These are phyloP conservation scores for Pseudogymnoascus sp. DNA, from an alignment of 2,329 filamentous ascomycete species.

Conservation along the genomic window DNA sequence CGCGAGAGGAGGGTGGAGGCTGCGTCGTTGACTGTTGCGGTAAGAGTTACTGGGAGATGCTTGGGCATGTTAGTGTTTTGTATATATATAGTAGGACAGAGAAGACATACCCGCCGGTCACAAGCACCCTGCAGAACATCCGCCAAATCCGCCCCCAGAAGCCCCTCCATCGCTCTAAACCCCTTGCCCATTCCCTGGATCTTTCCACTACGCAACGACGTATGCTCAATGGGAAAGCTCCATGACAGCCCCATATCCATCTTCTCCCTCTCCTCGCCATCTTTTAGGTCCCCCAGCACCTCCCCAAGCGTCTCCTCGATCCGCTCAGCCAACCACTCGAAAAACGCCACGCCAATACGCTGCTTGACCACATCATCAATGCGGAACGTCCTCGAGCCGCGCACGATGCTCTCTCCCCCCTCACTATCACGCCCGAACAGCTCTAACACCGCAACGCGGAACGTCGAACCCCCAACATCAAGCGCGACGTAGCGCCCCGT, in stretches of 20 bases:
- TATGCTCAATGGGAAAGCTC: conserved; percentile 68
- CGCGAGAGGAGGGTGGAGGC: conserved; percentile 59
- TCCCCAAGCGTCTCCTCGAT: conserved; percentile 49
- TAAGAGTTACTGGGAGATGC: conserved; percentile 47
- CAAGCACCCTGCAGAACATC: conserved; percentile 51
- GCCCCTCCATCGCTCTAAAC: conserved; percentile 50
- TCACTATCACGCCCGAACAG: conserved; percentile 40
- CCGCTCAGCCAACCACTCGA: conserved; percentile 59
- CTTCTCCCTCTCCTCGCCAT: conserved; percentile 18
- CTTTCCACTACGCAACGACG: conserved; percentile 51
- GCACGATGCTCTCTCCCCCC: conserved; percentile 41
- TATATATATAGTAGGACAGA: background rate
- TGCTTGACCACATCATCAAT: conserved; percentile 50
- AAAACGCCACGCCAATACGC: conserved; percentile 53
- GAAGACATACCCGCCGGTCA: conserved; percentile 20
- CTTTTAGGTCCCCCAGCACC: conserved; percentile 30
- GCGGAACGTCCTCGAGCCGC: conserved; percentile 47
- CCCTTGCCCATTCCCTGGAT: conserved; percentile 59
- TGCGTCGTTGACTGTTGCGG: conserved; percentile 60
- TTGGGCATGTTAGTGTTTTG: conserved; percentile 23
- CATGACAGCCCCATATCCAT: conserved; percentile 57
- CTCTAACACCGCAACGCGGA: conserved; percentile 57
- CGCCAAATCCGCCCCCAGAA: conserved; percentile 53
- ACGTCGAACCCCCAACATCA: conserved; percentile 62
- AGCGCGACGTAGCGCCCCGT: conserved; percentile 53